A percentile compares a stretch with the other conserved stretches of the same genome.
These are phyloP conservation scores for Begonia loranthoides DNA, from an alignment of 306 rosid genomes.

Conservation along the genomic window DNA sequence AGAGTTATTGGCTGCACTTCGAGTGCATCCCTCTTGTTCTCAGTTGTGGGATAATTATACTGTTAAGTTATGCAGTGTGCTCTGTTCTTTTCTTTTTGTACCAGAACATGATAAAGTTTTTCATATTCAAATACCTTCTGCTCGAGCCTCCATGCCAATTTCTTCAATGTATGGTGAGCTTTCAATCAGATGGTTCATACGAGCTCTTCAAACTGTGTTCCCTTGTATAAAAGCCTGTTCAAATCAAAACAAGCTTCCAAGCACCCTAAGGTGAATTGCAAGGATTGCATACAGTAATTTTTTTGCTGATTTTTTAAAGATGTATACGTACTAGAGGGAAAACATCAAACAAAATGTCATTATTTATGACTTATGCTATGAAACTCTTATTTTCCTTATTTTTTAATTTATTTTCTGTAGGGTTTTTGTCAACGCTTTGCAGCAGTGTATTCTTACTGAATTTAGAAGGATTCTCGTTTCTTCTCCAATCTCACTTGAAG, in stretches of 20 bases:
- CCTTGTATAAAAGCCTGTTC: conserved; percentile 91
- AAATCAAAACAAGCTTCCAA: conserved; percentile 52
- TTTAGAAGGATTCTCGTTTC: conserved; percentile 63
- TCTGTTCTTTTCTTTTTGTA: conserved; percentile 77
- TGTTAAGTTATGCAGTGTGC: conserved; percentile 49
- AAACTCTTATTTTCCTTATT: conserved; percentile 9
- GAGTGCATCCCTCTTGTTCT: conserved; percentile 30
- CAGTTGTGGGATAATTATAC: conserved; percentile 64
- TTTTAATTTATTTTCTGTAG: conserved; percentile 30
- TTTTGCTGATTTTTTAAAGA: conserved; percentile 4
- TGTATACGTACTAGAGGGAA: too few relatives aligned
- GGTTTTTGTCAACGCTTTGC: conserved; percentile 57
- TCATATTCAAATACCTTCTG: conserved; percentile 35
- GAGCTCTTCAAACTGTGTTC: conserved; percentile 63
- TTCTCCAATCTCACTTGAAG: conserved; percentile 44
- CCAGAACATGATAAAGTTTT: conserved; percentile 46
- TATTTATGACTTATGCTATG: conserved; percentile 4
- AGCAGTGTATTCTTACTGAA: conserved; percentile 47
- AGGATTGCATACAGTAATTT: conserved; percentile 2
- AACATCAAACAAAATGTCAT: not conserved
- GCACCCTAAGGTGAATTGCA: conserved; percentile 57
- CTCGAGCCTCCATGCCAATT: conserved; percentile 39
- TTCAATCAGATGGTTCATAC: conserved; percentile 74
- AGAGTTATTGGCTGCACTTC: conserved; percentile 25
- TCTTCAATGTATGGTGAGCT: conserved; percentile 55